Conservation (phyloP, 805 yeast genomes). For the Candida railenensis region DNA sequence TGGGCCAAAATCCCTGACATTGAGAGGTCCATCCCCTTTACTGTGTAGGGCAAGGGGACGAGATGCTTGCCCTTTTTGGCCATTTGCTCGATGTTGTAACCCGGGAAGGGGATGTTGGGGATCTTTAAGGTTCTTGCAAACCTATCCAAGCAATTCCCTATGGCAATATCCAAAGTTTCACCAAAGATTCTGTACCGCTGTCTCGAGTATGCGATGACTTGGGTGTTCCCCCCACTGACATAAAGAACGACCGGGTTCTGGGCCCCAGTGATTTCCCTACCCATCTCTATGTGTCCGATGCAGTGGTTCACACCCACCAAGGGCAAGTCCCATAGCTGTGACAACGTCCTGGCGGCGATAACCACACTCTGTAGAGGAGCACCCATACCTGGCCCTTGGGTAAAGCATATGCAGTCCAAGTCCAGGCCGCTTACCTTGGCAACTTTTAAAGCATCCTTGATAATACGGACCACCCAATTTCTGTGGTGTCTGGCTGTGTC, state of each 20-base stretch:
- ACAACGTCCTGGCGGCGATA: conserved; percentile 83
- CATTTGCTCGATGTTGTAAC: conserved; percentile 92
- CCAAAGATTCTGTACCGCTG: conserved; percentile 97
- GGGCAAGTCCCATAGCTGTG: conserved; percentile 79
- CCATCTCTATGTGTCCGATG: conserved; percentile 98
- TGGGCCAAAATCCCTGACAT: conserved; percentile 94
- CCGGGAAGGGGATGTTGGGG: conserved; percentile 94
- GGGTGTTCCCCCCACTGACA: conserved; percentile 98
- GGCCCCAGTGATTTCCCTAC: conserved; percentile 97
- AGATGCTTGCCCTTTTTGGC: conserved; percentile 68
- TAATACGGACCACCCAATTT: conserved; percentile 85
- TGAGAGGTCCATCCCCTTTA: conserved; percentile 96
- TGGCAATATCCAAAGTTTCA: conserved; percentile 97
- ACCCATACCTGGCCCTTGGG: conserved; percentile 99
- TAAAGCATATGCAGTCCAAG: conserved; percentile 82
- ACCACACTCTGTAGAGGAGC: conserved; percentile 95
- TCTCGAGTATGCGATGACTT: conserved; percentile 92
- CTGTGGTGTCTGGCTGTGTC: conserved; percentile 97
- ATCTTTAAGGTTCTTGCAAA: conserved; percentile 90
- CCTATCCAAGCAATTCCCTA: conserved; percentile 94
- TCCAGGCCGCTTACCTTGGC: conserved; percentile 53
- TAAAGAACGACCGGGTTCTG: conserved; percentile 94
- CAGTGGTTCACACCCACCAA: conserved; percentile 96
- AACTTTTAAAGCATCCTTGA: conserved; percentile 63
- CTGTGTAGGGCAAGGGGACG: conserved; percentile 89